Conservation (phyloP, 768 basidiomycete species). For the Multifurca ochricompacta region DNA sequence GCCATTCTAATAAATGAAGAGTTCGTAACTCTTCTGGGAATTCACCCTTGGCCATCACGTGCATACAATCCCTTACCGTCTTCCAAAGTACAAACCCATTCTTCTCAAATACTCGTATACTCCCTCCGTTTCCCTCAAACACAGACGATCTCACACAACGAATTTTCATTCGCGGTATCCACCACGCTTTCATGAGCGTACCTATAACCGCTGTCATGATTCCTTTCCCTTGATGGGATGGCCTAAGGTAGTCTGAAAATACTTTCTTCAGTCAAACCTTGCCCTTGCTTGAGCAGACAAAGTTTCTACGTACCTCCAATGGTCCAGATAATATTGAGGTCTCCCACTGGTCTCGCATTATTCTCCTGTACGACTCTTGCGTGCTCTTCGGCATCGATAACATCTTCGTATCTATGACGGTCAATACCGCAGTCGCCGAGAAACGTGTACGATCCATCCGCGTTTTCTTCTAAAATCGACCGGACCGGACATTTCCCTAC, state of each 20-base stretch:
- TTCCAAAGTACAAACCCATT: constrained; percentile 43
- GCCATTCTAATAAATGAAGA: constrained; percentile 24
- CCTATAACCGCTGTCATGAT: constrained; percentile 65
- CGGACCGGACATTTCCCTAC: constrained; percentile 7
- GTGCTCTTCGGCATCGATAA: constrained; percentile 33
- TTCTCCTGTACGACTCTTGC: constrained; percentile 35
- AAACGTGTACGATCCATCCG: constrained; percentile 43
- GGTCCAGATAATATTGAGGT: constrained; percentile 51
- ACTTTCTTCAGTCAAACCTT: neutral
- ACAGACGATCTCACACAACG: constrained; percentile 38
- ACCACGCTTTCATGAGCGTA: constrained; percentile 51
- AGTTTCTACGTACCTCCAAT: constrained; percentile 51
- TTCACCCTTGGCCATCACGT: constrained; percentile 33
- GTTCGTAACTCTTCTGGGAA: constrained; percentile 17
- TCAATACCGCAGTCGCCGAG: constrained; percentile 39
- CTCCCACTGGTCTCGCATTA: constrained; percentile 34
- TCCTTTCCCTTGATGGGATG: constrained; percentile 55
- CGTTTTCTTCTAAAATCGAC: constrained; percentile 17
- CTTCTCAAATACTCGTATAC: constrained; percentile 60
- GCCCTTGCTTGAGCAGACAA: neutral
- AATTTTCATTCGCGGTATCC: constrained; percentile 55
- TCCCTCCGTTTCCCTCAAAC: constrained; percentile 49
- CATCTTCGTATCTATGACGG: constrained; percentile 30
- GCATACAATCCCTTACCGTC: constrained; percentile 33
- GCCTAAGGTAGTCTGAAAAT: constrained; percentile 52